Evolutionary conservation across 2,329 filamentous ascomycete species (phyloP).

Genomic region (Aspergillus carbonarius): DNA sequence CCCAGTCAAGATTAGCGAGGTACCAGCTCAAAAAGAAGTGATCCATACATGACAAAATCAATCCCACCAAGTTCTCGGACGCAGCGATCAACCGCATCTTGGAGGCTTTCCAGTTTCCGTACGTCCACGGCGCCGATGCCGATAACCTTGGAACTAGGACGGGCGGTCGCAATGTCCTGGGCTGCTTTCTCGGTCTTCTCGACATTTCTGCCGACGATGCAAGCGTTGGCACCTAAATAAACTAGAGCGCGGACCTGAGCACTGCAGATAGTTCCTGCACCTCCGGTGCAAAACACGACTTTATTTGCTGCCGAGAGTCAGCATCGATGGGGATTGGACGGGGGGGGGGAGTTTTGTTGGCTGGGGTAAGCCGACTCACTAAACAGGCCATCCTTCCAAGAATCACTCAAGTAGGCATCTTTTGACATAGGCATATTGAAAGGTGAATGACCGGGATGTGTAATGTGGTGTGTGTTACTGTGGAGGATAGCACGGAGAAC

Average conservation of each 20-base stretch:
- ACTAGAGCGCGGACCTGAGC: slow-evolving; percentile 91
- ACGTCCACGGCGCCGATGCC: slow-evolving; percentile 77
- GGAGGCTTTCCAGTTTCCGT: slow-evolving; percentile 66
- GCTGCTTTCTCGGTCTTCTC: slow-evolving; percentile 83
- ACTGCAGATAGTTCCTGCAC: slow-evolving; percentile 89
- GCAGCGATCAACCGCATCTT: slow-evolving; percentile 74
- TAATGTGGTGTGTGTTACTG: too few species aligned
- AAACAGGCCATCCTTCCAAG: slow-evolving; percentile 88
- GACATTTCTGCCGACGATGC: slow-evolving; percentile 85
- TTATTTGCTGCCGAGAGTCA: slow-evolving; percentile 63
- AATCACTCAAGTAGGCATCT: slow-evolving; percentile 73
- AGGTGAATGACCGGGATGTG: background rate
- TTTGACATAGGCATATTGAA: slow-evolving; percentile 65
- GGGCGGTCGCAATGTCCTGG: slow-evolving; percentile 74
- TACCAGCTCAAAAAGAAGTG: background rate
- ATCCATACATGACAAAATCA: slow-evolving; percentile 81
- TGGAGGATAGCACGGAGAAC: too few species aligned
- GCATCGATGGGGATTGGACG: background rate
- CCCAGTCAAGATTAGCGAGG: slow-evolving; percentile 12
- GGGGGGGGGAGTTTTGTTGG: background rate
- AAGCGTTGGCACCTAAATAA: slow-evolving; percentile 86
- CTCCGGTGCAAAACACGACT: slow-evolving; percentile 92
- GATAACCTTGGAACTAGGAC: slow-evolving; percentile 77
- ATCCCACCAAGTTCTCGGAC: slow-evolving; percentile 80
- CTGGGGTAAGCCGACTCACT: slow-evolving; percentile 50